Percentiles rank a stretch among this genome's conserved stretches.
These are phyloP conservation scores for Brettanomyces nanus DNA, from an alignment of 805 yeast species.

Conservation along the genomic window DNA sequence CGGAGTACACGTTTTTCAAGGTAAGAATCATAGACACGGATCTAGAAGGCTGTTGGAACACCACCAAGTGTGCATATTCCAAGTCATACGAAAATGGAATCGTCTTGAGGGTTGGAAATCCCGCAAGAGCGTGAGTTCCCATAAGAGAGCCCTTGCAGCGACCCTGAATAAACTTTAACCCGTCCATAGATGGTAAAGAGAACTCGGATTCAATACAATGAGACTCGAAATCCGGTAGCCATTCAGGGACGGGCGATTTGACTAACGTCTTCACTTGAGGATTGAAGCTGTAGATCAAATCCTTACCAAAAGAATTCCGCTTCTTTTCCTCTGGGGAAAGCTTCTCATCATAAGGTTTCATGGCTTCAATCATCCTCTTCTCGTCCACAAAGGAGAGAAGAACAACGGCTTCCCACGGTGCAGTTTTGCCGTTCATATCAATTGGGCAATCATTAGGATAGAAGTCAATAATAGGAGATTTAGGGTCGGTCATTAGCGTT, in stretches of 20 bases:
- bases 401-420: constrained; percentile 97
- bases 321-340: constrained; percentile 61
- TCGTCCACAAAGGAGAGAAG: constrained; percentile 88
- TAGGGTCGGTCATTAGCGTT: constrained; percentile 74
- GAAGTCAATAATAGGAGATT: constrained; percentile 82
- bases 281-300: constrained; percentile 60
- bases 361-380: constrained; percentile 59
- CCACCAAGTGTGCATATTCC: constrained; percentile 53
- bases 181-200: constrained; percentile 40
- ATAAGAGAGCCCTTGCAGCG: constrained; percentile 56
- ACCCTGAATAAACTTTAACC: constrained; percentile 38
- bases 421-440: constrained; percentile 91
- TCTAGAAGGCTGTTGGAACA: constrained; percentile 80
- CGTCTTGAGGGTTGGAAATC: constrained; percentile 80
- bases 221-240: constrained; percentile 71
- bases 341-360: constrained; percentile 55
- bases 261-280: constrained; percentile 65
- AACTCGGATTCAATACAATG: constrained; percentile 64
- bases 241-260: constrained; percentile 68
- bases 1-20: constrained; percentile 46
- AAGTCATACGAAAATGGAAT: constrained; percentile 52
- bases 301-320: constrained; percentile 71
- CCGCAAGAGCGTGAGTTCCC: constrained; percentile 72
- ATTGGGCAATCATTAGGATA: constrained; percentile 83
- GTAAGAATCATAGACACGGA: constrained; percentile 73